Conservation (phyloP, 2,329 filamentous ascomycete species). For the Ophiostoma sp. region DNA sequence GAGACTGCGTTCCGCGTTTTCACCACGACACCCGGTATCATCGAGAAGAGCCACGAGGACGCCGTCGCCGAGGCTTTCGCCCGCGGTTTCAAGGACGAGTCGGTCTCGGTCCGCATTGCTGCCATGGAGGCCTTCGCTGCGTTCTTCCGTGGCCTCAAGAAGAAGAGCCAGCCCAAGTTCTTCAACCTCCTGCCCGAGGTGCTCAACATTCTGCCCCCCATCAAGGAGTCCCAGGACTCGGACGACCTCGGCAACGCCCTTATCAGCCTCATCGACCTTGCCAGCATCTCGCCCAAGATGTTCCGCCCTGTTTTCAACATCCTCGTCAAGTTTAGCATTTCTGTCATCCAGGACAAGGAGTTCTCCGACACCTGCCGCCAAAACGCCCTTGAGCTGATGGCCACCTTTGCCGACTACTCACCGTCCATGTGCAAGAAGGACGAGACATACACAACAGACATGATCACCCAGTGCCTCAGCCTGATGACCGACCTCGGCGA, state of each 20-base stretch:
- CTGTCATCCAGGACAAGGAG: conserved; percentile 93
- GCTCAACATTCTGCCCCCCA: conserved; percentile 86
- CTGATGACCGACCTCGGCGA: conserved; percentile 95
- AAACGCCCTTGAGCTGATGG: conserved; percentile 94
- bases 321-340: conserved; percentile 86
- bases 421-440: conserved; percentile 95
- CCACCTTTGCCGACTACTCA: conserved; percentile 92
- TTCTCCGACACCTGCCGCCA: conserved; percentile 84
- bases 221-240: conserved; percentile 86
- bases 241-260: conserved; percentile 88
- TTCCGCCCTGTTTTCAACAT: conserved; percentile 93
- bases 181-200: conserved; percentile 82
- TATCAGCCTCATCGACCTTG: conserved; percentile 85
- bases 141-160: conserved; percentile 86
- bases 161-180: conserved; percentile 85
- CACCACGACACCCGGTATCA: conserved; percentile 87
- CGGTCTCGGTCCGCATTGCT: conserved; percentile 76
- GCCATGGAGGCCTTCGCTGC: conserved; percentile 96
- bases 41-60: conserved; percentile 91
- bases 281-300: conserved; percentile 93
- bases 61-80: conserved; percentile 84
- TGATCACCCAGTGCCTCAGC: conserved; percentile 97
- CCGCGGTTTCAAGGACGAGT: conserved; percentile 84
- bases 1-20: conserved; percentile 95
- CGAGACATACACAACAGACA: conserved; percentile 81